These are phyloP conservation scores for Angomonas deanei DNA, from an alignment of 208 protist genomes.

Conservation along the genomic window DNA sequence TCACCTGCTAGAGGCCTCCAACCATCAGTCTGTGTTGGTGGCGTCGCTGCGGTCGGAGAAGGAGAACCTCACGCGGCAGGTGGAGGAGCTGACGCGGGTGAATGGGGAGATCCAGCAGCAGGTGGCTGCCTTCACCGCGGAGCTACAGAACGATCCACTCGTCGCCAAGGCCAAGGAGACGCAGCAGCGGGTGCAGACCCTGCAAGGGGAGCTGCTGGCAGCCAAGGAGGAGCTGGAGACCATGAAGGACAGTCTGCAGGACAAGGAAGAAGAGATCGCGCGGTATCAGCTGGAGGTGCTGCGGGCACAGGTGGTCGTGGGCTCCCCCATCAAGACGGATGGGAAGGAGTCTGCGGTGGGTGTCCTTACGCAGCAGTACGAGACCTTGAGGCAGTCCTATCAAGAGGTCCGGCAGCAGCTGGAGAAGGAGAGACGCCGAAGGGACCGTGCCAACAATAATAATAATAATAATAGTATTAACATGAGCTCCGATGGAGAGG, in stretches of 20 bases:
- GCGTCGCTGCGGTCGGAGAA: slow-evolving; percentile 56
- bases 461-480: slow-evolving; percentile 8
- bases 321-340: slow-evolving; percentile 5
- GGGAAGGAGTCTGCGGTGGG: slow-evolving; percentile 8
- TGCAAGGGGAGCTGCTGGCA: slow-evolving; percentile 62
- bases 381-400: slow-evolving; percentile 38
- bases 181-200: slow-evolving; percentile 41
- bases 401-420: slow-evolving; percentile 42
- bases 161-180: slow-evolving; percentile 70
- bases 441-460: background rate
- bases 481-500: background rate
- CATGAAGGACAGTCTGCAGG: slow-evolving; percentile 40
- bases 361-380: slow-evolving; percentile 32
- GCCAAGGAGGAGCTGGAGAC: slow-evolving; percentile 29
- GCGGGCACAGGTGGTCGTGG: slow-evolving; percentile 32
- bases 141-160: slow-evolving; percentile 83
- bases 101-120: slow-evolving; percentile 79
- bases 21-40: slow-evolving; percentile 29
- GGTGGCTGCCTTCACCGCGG: slow-evolving; percentile 77
- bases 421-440: slow-evolving; percentile 13
- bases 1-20: slow-evolving; percentile 40
- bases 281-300: slow-evolving; percentile 72
- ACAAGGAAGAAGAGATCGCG: slow-evolving; percentile 67
- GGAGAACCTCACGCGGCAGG: slow-evolving; percentile 57
- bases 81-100: slow-evolving; percentile 67